Percentiles rank a stretch among this genome's conserved stretches.
These are phyloP conservation scores for Sutorius australiensis DNA, from an alignment of 768 basidiomycete species.

Conservation along the genomic window DNA sequence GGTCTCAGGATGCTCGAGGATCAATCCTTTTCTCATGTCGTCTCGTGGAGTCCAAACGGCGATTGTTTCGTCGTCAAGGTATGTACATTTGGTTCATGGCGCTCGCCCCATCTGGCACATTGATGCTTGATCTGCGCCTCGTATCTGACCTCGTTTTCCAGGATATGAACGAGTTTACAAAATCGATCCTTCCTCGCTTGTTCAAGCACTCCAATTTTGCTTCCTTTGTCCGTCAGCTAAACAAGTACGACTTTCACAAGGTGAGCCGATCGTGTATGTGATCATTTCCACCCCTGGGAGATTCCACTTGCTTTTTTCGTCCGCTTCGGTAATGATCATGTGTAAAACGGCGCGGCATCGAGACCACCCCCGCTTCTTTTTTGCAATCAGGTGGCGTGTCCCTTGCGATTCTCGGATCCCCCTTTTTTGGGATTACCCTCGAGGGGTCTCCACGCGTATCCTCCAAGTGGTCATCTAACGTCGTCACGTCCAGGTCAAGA, in stretches of 20 bases:
- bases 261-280: slow-evolving; percentile 31
- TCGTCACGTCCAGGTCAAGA: slow-evolving; percentile 56
- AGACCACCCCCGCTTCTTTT: slow-evolving; percentile 8
- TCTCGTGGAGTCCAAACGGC: slow-evolving; percentile 79
- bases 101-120: not conserved
- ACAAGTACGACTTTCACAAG: slow-evolving; percentile 98
- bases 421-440: slow-evolving; percentile 9
- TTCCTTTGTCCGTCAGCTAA: slow-evolving; percentile 81
- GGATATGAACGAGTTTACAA: slow-evolving; percentile 97
- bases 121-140: slow-evolving; percentile 23
- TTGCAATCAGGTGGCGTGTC: not conserved
- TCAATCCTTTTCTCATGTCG: slow-evolving; percentile 62
- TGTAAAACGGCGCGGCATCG: slow-evolving; percentile 16
- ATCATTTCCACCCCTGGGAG: not conserved
- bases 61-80: slow-evolving; percentile 90
- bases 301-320: slow-evolving; percentile 3
- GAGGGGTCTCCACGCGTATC: not conserved
- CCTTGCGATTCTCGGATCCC: slow-evolving; percentile 10
- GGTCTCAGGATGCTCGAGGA: slow-evolving; percentile 84
- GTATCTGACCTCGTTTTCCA: slow-evolving; percentile 20
- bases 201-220: slow-evolving; percentile 45
- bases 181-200: slow-evolving; percentile 82
- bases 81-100: not conserved
- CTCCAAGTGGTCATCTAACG: not conserved
- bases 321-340: slow-evolving; percentile 12